These are phyloP conservation scores for Castanospermum australe DNA, from an alignment of 306 rosid species.

Conservation along the genomic window DNA sequence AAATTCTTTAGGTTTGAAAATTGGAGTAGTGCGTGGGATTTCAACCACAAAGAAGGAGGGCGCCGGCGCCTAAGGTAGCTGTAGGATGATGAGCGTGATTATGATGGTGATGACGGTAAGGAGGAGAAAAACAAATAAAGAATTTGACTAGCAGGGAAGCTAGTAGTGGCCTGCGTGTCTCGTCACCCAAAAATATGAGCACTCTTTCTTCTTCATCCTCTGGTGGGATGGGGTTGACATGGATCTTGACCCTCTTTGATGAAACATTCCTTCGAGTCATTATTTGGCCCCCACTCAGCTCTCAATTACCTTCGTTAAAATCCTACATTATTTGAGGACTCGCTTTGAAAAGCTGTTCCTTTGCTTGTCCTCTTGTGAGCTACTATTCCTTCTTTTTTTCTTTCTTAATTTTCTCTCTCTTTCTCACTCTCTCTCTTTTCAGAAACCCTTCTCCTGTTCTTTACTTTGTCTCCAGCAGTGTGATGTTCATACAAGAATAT, in stretches of 20 bases:
- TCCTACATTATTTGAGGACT: conserved; percentile 56
- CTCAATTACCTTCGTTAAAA: conserved; percentile 42
- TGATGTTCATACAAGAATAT: conserved; percentile 34
- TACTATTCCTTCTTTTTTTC: background rate
- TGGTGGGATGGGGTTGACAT: conserved; percentile 88
- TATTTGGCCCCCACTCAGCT: conserved; percentile 48
- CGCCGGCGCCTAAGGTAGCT: background rate
- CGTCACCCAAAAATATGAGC: conserved; percentile 43
- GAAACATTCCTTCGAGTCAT: conserved; percentile 72
- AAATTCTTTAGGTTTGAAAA: conserved; percentile 40
- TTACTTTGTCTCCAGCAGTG: conserved; percentile 33
- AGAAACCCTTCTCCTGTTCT: conserved; percentile 2
- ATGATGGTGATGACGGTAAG: conserved; percentile 34
- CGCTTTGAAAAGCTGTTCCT: conserved; percentile 48
- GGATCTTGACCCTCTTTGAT: conserved; percentile 81
- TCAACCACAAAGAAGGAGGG: conserved; percentile 45
- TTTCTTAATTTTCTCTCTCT: background rate
- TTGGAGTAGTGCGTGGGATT: conserved; percentile 33
- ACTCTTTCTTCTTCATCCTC: conserved; percentile 25
- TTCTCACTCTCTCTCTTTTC: background rate
- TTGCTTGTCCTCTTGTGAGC: conserved; percentile 51
- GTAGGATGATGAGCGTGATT: conserved; percentile 52
- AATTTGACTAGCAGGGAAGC: conserved; percentile 41
- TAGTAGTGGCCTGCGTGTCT: conserved; percentile 52
- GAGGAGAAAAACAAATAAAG: conserved; percentile 24